These are phyloP conservation scores for Ophiostoma tasmaniense DNA, from an alignment of 2,329 filamentous ascomycete genomes.

Conservation along the genomic window DNA sequence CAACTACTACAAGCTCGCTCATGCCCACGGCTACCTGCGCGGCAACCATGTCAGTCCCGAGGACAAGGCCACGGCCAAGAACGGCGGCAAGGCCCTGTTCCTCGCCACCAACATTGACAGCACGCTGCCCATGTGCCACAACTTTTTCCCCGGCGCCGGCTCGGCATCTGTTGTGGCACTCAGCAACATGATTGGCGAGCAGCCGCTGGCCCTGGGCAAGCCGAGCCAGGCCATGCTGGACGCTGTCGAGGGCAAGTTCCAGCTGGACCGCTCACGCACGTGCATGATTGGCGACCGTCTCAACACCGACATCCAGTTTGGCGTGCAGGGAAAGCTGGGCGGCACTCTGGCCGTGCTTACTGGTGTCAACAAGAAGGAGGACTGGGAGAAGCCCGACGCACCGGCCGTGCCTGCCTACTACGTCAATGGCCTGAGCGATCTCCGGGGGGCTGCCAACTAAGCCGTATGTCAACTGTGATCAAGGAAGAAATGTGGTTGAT, in stretches of 20 bases:
- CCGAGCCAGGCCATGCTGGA: conserved; percentile 99
- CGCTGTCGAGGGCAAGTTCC: conserved; percentile 91
- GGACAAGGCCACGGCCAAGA: conserved; percentile 62
- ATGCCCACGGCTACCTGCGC: conserved; percentile 77
- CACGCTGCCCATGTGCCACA: conserved; percentile 71
- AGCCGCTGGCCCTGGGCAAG: conserved; percentile 78
- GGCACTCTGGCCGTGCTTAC: conserved; percentile 88
- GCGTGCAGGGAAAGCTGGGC: conserved; percentile 79
- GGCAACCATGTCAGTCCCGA: conserved; percentile 40
- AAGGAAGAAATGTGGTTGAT: background rate
- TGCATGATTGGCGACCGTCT: conserved; percentile 95
- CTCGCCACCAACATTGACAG: conserved; percentile 90
- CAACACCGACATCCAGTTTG: conserved; percentile 94
- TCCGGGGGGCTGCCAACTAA: conserved; percentile 31
- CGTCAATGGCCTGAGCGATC: conserved; percentile 74
- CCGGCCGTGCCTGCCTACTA: conserved; percentile 71
- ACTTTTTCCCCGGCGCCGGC: conserved; percentile 87
- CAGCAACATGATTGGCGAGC: conserved; percentile 57
- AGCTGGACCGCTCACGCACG: conserved; percentile 71
- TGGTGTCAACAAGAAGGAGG: conserved; percentile 76
- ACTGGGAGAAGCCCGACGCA: conserved; percentile 64
- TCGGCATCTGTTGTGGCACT: conserved; percentile 65
- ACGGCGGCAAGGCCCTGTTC: conserved; percentile 79
- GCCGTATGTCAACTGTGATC: background rate
- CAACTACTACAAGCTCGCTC: conserved; percentile 85